Evolutionary conservation across 768 basidiomycete species (phyloP).

Genomic region (Mycena vitilis): DNA sequence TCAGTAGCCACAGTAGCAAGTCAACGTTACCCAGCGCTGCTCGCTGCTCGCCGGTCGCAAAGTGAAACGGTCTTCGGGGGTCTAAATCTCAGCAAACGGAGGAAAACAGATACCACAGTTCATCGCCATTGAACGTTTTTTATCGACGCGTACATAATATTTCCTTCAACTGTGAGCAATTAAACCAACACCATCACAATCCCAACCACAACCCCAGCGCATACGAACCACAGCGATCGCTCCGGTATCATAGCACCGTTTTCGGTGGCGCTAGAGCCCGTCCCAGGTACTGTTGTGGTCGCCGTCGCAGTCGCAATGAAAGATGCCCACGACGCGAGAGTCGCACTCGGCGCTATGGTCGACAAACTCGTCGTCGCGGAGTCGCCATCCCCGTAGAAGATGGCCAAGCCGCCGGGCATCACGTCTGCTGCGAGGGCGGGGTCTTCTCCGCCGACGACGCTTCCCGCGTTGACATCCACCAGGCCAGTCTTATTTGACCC

Average conservation of each 20-base stretch:
- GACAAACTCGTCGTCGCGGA: conserved; percentile 47
- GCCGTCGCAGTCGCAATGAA: conserved; percentile 44
- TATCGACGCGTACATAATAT: too few species aligned
- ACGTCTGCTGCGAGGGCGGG: conserved; percentile 48
- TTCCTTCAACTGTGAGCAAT: background rate
- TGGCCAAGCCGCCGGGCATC: conserved; percentile 53
- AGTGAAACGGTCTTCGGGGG: too few species aligned
- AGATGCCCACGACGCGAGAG: conserved; percentile 48
- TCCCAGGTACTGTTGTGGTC: background rate
- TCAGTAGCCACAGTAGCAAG: too few species aligned
- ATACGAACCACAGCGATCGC: background rate
- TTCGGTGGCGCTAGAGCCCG: background rate
- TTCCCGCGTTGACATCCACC: conserved; percentile 42
- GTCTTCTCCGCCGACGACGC: conserved; percentile 60
- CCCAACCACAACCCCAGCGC: background rate
- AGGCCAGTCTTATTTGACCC: conserved; percentile 61
- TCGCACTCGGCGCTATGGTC: conserved; percentile 49
- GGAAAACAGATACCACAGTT: too few species aligned
- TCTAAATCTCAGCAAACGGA: too few species aligned
- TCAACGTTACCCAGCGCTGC: too few species aligned
- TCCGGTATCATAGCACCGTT: background rate
- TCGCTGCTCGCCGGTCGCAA: too few species aligned
- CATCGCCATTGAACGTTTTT: too few species aligned
- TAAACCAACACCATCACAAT: background rate
- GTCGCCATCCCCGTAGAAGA: conserved; percentile 53